These are phyloP conservation scores for Pseudocercospora musae DNA, from an alignment of 2,329 filamentous ascomycete species.

Conservation along the genomic window DNA sequence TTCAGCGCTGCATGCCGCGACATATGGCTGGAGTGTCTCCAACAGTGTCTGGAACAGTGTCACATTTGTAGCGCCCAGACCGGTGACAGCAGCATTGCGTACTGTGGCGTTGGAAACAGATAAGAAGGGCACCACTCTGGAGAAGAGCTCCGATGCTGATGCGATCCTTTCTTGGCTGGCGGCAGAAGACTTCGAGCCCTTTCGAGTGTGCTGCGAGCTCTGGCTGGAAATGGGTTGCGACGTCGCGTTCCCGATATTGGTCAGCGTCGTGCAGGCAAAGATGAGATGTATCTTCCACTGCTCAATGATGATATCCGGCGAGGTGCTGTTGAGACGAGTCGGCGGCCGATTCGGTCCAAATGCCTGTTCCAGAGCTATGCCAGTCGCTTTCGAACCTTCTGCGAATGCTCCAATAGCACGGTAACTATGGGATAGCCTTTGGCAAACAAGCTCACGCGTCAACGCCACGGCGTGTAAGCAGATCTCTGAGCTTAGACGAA, in stretches of 20 bases:
- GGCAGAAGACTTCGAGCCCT: conserved; percentile 67
- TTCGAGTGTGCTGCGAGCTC: conserved; percentile 72
- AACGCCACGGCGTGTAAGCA: conserved; percentile 90
- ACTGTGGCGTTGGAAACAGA: conserved; percentile 77
- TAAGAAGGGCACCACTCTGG: conserved; percentile 83
- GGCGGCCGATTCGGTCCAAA: conserved; percentile 28
- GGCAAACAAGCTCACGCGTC: conserved; percentile 87
- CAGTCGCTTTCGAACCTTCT: conserved; percentile 54
- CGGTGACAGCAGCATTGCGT: conserved; percentile 83
- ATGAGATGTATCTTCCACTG: conserved; percentile 98
- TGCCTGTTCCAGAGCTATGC: conserved; percentile 61
- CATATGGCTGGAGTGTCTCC: conserved; percentile 83
- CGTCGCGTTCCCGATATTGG: conserved; percentile 60
- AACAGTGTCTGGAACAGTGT: conserved; percentile 89
- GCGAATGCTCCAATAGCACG: conserved; percentile 75
- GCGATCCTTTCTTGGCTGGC: conserved; percentile 73
- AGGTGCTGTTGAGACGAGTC: conserved; percentile 58
- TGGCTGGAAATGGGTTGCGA: conserved; percentile 50
- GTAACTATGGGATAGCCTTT: conserved; percentile 89
- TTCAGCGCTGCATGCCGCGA: conserved; percentile 82
- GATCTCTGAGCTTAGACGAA: conserved; percentile 83
- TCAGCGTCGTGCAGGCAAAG: conserved; percentile 93
- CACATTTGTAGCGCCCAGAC: conserved; percentile 90
- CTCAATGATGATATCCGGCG: conserved; percentile 84
- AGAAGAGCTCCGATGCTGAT: conserved; percentile 84